Percentiles rank a stretch among this genome's conserved stretches.
Conservation (phyloP, 2,329 filamentous ascomycete species). For the Ceratocystis huliohia region DNA sequence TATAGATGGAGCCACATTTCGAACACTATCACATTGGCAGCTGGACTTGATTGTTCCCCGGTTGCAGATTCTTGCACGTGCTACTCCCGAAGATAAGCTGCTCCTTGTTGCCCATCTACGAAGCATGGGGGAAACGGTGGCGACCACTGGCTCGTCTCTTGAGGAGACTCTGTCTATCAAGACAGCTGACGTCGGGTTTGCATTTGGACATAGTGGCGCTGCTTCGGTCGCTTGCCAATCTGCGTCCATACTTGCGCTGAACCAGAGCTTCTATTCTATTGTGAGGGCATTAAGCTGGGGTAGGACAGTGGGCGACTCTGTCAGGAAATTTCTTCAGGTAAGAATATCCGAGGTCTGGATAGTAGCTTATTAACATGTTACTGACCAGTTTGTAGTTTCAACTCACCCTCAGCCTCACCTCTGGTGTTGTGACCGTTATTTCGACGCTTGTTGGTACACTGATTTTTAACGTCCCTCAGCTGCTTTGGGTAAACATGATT, state of each 20-base stretch:
- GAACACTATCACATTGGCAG: slow-evolving; percentile 40
- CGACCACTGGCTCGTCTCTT: slow-evolving; percentile 54
- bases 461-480: slow-evolving; percentile 44
- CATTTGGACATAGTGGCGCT: slow-evolving; percentile 50
- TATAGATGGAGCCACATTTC: slow-evolving; percentile 43
- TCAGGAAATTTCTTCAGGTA: slow-evolving; percentile 51
- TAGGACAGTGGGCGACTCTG: slow-evolving; percentile 49
- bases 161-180: slow-evolving; percentile 55
- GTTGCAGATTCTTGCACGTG: slow-evolving; percentile 55
- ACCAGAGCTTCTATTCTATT: slow-evolving; percentile 51
- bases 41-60: slow-evolving; percentile 43
- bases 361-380: too few relatives aligned
- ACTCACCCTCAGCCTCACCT: slow-evolving; percentile 50
- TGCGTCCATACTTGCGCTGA: slow-evolving; percentile 48
- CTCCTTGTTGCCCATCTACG: slow-evolving; percentile 52
- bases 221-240: slow-evolving; percentile 53
- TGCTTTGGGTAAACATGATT: slow-evolving; percentile 49
- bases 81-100: slow-evolving; percentile 57
- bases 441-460: slow-evolving; percentile 41
- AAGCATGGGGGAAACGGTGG: slow-evolving; percentile 52
- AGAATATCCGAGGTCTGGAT: background rate
- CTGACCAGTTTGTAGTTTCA: slow-evolving; percentile 33
- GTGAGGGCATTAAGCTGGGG: slow-evolving; percentile 51
- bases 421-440: slow-evolving; percentile 45
- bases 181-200: slow-evolving; percentile 53